phyloP scores from a whole-genome alignment of 2,329 filamentous ascomycete genomes.

The Aspergillus candidus region DNA sequence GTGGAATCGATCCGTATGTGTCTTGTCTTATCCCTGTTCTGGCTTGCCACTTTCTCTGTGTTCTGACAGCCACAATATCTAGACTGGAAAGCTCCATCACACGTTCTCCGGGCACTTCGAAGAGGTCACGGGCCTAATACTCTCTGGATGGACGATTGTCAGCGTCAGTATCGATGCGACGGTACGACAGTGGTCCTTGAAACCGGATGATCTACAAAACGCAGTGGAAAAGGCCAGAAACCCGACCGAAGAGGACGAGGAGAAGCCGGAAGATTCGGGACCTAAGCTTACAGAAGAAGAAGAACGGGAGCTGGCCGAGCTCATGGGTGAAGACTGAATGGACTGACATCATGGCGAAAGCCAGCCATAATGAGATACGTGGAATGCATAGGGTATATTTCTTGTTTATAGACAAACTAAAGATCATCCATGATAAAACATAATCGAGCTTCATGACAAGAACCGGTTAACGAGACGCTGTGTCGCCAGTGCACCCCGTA shows the following conservation, averaged over 20 bases:
- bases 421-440: no score
- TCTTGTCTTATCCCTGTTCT: not conserved
- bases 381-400: not conserved
- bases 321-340: constrained; percentile 66
- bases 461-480: no score
- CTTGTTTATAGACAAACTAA: no score
- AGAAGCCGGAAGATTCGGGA: constrained; percentile 43
- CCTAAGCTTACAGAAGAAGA: constrained; percentile 74
- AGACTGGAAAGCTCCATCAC: constrained; percentile 66
- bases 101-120: constrained; percentile 81
- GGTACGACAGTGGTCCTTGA: constrained; percentile 74
- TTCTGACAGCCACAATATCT: constrained; percentile 24
- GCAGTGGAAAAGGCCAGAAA: constrained; percentile 47
- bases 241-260: constrained; percentile 42
- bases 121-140: constrained; percentile 75
- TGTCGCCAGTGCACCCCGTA: no score
- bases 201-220: constrained; percentile 53
- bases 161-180: constrained; percentile 90
- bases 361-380: not conserved
- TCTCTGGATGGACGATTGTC: constrained; percentile 56
- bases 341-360: constrained; percentile 10
- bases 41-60: not conserved
- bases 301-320: constrained; percentile 81
- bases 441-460: no score
- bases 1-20: constrained; percentile 62